These are phyloP conservation scores for Solanum peruvianum DNA, from an alignment of 257 asterid species.

Conservation along the genomic window DNA sequence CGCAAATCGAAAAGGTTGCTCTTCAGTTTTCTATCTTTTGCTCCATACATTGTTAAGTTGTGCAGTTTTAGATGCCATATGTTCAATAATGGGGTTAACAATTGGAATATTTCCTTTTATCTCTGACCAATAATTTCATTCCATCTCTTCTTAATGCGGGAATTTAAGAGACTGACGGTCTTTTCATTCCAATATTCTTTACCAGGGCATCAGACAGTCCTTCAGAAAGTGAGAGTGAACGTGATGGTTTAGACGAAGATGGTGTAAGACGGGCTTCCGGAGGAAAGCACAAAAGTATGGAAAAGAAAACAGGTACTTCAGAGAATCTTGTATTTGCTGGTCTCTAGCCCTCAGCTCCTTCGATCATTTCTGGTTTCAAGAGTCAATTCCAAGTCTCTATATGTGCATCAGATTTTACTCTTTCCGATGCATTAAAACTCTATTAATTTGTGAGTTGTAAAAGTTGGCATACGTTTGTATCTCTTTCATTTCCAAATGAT, in stretches of 20 bases:
- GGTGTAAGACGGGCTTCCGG: constrained; percentile 21
- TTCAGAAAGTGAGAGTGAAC: constrained; percentile 50
- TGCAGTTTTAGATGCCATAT: background rate
- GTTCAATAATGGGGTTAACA: background rate
- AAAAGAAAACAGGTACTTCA: constrained; percentile 19
- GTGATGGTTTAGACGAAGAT: constrained; percentile 38
- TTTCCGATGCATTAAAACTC: background rate
- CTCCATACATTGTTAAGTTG: background rate
- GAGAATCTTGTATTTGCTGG: background rate
- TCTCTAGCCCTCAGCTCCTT: background rate
- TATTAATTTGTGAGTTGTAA: background rate
- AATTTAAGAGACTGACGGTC: background rate
- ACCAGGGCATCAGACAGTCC: constrained; percentile 37
- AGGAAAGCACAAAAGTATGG: constrained; percentile 29
- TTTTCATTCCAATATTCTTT: background rate
- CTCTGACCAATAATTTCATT: background rate
- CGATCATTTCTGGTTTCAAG: background rate
- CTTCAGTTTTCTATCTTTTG: background rate
- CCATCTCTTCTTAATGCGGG: background rate
- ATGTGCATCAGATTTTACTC: background rate
- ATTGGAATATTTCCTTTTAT: background rate
- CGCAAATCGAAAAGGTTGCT: constrained; percentile 68
- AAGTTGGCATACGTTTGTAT: background rate
- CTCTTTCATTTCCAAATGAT: background rate
- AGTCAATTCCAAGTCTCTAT: background rate